Conservation (phyloP, 2,329 filamentous ascomycete genomes). For the Botrytis tulipae region DNA sequence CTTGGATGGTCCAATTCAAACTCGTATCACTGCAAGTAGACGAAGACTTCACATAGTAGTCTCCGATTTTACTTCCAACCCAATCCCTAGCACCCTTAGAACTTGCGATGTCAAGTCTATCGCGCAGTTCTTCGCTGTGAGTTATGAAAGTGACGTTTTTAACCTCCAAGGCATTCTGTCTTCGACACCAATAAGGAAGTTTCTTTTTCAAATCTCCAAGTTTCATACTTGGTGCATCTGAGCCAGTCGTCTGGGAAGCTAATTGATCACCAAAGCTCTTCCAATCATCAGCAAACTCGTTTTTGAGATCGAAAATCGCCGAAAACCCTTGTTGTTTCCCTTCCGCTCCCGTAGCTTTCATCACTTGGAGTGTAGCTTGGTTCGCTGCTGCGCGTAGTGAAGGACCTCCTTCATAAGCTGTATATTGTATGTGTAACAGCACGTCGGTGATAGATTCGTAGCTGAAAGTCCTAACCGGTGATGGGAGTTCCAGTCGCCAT, state of each 20-base stretch:
- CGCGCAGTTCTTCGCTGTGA: too few relatives aligned
- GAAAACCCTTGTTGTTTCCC: neutral
- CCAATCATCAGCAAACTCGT: slow-evolving; percentile 1
- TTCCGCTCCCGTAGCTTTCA: neutral
- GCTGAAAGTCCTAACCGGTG: neutral
- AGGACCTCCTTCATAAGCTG: slow-evolving; percentile 1
- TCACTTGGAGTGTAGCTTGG: neutral
- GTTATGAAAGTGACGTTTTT: too few relatives aligned
- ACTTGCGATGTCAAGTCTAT: too few relatives aligned
- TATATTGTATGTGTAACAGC: neutral
- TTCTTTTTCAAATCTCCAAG: neutral
- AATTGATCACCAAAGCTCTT: neutral
- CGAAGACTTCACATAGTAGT: too few relatives aligned
- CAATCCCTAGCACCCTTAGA: too few relatives aligned
- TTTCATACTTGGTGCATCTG: neutral
- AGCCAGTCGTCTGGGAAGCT: too few relatives aligned
- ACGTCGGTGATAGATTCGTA: neutral
- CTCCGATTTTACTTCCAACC: too few relatives aligned
- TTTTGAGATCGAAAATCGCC: neutral
- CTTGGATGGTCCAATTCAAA: too few relatives aligned
- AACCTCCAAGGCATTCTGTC: too few relatives aligned
- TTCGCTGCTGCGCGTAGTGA: slow-evolving; percentile 5
- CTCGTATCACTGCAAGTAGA: too few relatives aligned
- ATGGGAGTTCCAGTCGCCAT: slow-evolving; percentile 40
- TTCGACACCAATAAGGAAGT: slow-evolving; percentile 1